Evolutionary conservation across 2,329 filamentous ascomycete genomes (phyloP), one percentile per base, ranked within the genome.

Genomic region (Sporothrix brunneoviolacea): DNA sequence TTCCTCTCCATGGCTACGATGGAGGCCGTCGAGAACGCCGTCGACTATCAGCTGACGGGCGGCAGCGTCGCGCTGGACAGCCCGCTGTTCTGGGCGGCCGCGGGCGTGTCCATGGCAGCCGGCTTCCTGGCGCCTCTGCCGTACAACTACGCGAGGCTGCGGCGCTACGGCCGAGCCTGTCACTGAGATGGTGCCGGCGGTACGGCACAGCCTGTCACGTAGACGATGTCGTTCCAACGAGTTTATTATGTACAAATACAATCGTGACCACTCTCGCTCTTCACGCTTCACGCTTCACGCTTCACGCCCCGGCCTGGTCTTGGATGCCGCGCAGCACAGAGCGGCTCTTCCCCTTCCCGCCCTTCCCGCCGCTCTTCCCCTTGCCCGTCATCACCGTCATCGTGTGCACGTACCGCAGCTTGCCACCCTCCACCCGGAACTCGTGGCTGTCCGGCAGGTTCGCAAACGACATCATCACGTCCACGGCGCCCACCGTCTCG

Each of bases 1-100:
- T 62, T 79, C 42, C 72, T 80, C 9, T 80, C 76, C 0, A 80
- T 80, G 77, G 9, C 79, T 2, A 74, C 76, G 0, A 81, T 81
- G 77, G 77, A 80, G 58, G 54, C 67, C 3, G 75, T 72, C 0
- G 71, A 80, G 56, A 80, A 80, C 54, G 53, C 65, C 0, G 76
- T 80, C 4, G 77, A 81, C 53, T 80, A 74, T 51, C 70, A 75
- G 51, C 62, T 80, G 0, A 80, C 76, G 0, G 74, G 76, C 0
- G 58, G 68, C 2, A 70, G 80, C 1, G 62, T 66, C 0, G 32
- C 43, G 1, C 30, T 32, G 4, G 35, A 27, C 43, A 37, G 32
- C 19, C 59, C 79, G 1, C 54, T 60, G 1, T 80, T 80, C 50
- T 81, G 77, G 77, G 53, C 61, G 1, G 75, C 77, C 3, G 76